These are phyloP conservation scores for Westerdykella aurantiaca DNA, from an alignment of 2,329 filamentous ascomycete genomes.

Conservation along the genomic window DNA sequence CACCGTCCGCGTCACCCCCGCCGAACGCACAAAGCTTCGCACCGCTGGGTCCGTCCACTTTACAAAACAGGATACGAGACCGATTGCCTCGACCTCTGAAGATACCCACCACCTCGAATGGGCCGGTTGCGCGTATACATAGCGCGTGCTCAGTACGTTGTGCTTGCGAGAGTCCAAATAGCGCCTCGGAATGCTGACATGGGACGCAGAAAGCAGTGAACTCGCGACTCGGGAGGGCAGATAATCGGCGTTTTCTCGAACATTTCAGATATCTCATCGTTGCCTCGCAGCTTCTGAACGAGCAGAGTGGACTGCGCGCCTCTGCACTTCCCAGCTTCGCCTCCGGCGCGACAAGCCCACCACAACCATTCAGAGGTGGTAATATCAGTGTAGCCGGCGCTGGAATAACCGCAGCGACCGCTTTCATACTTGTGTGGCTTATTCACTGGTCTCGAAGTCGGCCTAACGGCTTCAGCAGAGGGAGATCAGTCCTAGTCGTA, in stretches of 20 bases:
- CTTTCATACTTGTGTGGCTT: slow-evolving; percentile 60
- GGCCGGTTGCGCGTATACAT: slow-evolving; percentile 36
- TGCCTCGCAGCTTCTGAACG: slow-evolving; percentile 80
- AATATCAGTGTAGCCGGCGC: slow-evolving; percentile 60
- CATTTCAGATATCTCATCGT: slow-evolving; percentile 91
- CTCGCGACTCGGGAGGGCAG: slow-evolving; percentile 65
- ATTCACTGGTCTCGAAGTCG: slow-evolving; percentile 63
- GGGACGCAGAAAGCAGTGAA: slow-evolving; percentile 60
- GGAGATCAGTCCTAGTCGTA: slow-evolving; percentile 44
- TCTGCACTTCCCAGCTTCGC: slow-evolving; percentile 24
- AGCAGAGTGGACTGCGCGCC: slow-evolving; percentile 42
- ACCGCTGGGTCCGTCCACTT: slow-evolving; percentile 45
- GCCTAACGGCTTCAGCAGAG: slow-evolving; percentile 50
- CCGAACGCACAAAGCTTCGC: slow-evolving; percentile 40
- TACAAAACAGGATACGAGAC: slow-evolving; percentile 46
- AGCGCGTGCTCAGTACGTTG: slow-evolving; percentile 34
- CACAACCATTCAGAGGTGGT: slow-evolving; percentile 36
- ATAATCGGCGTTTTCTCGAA: slow-evolving; percentile 82
- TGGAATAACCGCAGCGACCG: slow-evolving; percentile 56
- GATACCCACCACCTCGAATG: slow-evolving; percentile 31
- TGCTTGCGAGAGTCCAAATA: not conserved
- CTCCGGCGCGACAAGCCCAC: slow-evolving; percentile 16
- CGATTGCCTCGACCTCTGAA: slow-evolving; percentile 46
- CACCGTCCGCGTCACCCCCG: slow-evolving; percentile 9
- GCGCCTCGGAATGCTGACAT: slow-evolving; percentile 9